Evolutionary conservation across 805 yeast genomes (phyloP), one percentile per base, ranked within the genome.

Genomic region (Yarrowia osloensis): DNA sequence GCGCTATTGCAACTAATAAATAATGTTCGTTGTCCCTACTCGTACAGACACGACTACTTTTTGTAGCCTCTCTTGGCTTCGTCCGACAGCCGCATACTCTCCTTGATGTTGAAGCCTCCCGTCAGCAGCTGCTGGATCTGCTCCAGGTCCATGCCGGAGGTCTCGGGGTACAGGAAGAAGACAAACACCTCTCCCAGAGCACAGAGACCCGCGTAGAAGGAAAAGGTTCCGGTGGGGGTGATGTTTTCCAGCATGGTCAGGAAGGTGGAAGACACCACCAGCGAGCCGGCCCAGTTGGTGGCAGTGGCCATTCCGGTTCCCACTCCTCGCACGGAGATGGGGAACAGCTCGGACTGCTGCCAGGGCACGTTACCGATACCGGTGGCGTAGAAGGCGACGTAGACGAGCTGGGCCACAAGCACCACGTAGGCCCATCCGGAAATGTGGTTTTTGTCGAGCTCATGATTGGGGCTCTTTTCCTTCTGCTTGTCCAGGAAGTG

Each of bases 341-440:
- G 95, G 80, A 95, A 92, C 74, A 94, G 81, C 78, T 94, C 99
- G 67, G 94, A 89, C 75, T 95, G 98, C 76, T 94, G 97, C 99
- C 99, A 94, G 67, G 98, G 98, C 67, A 91, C 95, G 77, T 94
- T 93, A 79, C 99, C 99, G 71, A 93, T 90, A 71, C 98, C 98
- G 71, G 91, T 81, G 59, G 98, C 97, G 76, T 93, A 94, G 66
- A 88, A 86, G 2, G 97, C 97, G 54, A 93, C 97, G 75, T 82
- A 95, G 46, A 86, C 76, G 70, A 94, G 91, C 90, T 93, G 92
- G 65, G 91, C 87, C 42, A 92, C 82, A 70, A 95, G 88, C 66
- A 94, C 86, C 17, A 93, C 87, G 69, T 90, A 85, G 22, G 97
- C 97, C 97, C 98, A 93, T 2, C 91, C 87, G 29, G 86, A 79